Percentiles rank a stretch among this genome's conserved stretches.
phyloP scores from a whole-genome alignment of 352 stramenopile genomes.

The Phytopythium delawarense region DNA sequence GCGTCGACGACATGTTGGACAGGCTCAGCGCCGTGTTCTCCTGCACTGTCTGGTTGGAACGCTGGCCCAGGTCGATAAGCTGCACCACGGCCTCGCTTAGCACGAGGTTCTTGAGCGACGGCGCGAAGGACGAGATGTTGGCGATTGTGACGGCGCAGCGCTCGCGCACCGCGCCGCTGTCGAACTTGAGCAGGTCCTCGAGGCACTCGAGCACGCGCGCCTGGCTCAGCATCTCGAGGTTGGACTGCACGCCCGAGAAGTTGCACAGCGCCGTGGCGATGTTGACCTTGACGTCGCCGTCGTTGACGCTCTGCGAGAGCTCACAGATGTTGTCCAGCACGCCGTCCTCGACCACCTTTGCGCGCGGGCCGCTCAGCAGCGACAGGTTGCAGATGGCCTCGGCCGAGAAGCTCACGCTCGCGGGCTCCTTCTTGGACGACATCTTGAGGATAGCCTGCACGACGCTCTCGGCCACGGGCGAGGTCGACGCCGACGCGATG shows the following conservation, averaged over 20 bases:
- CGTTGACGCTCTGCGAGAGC: slow-evolving; percentile 35
- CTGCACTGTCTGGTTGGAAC: slow-evolving; percentile 44
- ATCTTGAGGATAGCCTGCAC: slow-evolving; percentile 78
- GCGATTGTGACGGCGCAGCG: slow-evolving; percentile 69
- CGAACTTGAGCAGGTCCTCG: slow-evolving; percentile 67
- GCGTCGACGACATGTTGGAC: slow-evolving; percentile 64
- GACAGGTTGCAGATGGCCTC: slow-evolving; percentile 81
- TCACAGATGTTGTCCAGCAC: slow-evolving; percentile 77
- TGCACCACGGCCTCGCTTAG: slow-evolving; percentile 60
- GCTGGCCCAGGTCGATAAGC: slow-evolving; percentile 56
- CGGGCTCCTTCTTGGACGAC: slow-evolving; percentile 55
- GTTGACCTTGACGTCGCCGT: slow-evolving; percentile 46
- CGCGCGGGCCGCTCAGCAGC: slow-evolving; percentile 52
- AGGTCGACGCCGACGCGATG: slow-evolving; percentile 64
- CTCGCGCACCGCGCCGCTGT: slow-evolving; percentile 61
- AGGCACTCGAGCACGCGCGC: slow-evolving; percentile 67
- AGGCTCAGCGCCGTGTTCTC: slow-evolving; percentile 75
- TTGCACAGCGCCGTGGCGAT: slow-evolving; percentile 76
- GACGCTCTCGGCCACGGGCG: slow-evolving; percentile 63
- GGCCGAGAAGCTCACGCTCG: slow-evolving; percentile 51
- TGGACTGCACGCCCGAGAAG: slow-evolving; percentile 64
- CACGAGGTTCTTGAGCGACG: slow-evolving; percentile 63
- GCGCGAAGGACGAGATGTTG: slow-evolving; percentile 65
- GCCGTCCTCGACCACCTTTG: slow-evolving; percentile 75
- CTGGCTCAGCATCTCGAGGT: slow-evolving; percentile 66